Percentiles rank a stretch among this genome's conserved stretches.
phyloP scores from a whole-genome alignment of 2,329 filamentous ascomycete species.

The Paecilomyces niveus region DNA sequence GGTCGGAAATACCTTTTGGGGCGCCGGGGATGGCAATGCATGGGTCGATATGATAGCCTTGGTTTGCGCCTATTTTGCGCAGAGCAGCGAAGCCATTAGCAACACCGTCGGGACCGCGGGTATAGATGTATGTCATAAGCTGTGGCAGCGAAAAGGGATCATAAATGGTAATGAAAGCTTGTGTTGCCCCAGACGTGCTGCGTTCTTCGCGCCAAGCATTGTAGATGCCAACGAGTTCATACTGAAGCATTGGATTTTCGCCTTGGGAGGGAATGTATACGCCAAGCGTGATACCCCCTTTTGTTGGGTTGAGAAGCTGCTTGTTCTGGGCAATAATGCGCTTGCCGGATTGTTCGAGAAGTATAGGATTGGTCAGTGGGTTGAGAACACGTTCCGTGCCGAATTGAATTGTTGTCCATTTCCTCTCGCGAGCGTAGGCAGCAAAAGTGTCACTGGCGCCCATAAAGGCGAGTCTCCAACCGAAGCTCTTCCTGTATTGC shows the following conservation, averaged over 20 bases:
- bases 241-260: constrained; percentile 22
- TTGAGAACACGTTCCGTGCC: constrained; percentile 34
- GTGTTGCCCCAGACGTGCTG: constrained; percentile 20
- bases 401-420: constrained; percentile 32
- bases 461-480: constrained; percentile 29
- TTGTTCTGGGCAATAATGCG: constrained; percentile 31
- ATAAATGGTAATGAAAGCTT: constrained; percentile 37
- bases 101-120: constrained; percentile 17
- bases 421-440: constrained; percentile 16
- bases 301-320: constrained; percentile 28
- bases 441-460: constrained; percentile 28
- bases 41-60: constrained; percentile 36
- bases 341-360: constrained; percentile 29
- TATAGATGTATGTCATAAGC: constrained; percentile 37
- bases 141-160: constrained; percentile 31
- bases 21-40: constrained; percentile 28
- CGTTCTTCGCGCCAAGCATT: constrained; percentile 31
- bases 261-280: constrained; percentile 28
- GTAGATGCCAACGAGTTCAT: constrained; percentile 28
- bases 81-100: constrained; percentile 34
- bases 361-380: constrained; percentile 31
- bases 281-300: constrained; percentile 26
- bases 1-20: constrained; percentile 31
- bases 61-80: constrained; percentile 28
- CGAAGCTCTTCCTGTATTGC: constrained; percentile 21